Evolutionary conservation across 2,329 filamentous ascomycete species (phyloP).

Genomic region (Thelonectria blattea): DNA sequence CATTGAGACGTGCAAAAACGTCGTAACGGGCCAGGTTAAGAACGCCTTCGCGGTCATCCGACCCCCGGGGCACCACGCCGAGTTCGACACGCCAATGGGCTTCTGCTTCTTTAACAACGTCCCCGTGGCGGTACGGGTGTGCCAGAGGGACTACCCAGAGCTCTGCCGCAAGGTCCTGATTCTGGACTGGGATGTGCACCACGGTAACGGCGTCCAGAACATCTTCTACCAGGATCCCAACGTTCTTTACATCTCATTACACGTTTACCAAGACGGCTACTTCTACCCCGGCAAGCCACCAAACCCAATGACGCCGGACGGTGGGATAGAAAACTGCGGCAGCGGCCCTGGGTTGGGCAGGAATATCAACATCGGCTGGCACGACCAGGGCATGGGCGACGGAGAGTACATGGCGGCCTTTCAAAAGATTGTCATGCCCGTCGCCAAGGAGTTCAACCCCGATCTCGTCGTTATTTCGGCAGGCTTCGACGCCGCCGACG

Average conservation of each 20-base stretch:
- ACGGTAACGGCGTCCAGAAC: constrained; percentile 93
- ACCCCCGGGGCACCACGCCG: constrained; percentile 94
- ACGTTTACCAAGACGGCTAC: constrained; percentile 81
- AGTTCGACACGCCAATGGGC: constrained; percentile 83
- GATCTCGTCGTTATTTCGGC: constrained; percentile 95
- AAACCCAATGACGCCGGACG: constrained; percentile 63
- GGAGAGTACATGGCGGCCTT: constrained; percentile 97
- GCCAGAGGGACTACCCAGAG: constrained; percentile 80
- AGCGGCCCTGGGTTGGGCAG: constrained; percentile 60
- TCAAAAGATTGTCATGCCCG: constrained; percentile 94
- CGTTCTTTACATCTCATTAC: constrained; percentile 92
- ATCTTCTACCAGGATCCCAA: constrained; percentile 96
- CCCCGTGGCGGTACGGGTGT: constrained; percentile 86
- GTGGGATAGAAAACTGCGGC: constrained; percentile 66
- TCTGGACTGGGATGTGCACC: constrained; percentile 85
- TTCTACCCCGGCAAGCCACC: constrained; percentile 82
- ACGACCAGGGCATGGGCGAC: constrained; percentile 84
- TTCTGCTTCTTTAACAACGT: constrained; percentile 99
- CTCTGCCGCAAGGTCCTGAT: constrained; percentile 88
- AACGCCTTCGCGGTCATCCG: constrained; percentile 96
- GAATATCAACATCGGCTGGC: constrained; percentile 73
- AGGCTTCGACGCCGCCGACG: constrained; percentile 93
- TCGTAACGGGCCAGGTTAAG: constrained; percentile 81
- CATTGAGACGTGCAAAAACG: constrained; percentile 94
- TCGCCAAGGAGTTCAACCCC: constrained; percentile 89